Evolutionary conservation across 345 rosid species (phyloP).

Genomic region (Bruguiera gymnorhiza): DNA sequence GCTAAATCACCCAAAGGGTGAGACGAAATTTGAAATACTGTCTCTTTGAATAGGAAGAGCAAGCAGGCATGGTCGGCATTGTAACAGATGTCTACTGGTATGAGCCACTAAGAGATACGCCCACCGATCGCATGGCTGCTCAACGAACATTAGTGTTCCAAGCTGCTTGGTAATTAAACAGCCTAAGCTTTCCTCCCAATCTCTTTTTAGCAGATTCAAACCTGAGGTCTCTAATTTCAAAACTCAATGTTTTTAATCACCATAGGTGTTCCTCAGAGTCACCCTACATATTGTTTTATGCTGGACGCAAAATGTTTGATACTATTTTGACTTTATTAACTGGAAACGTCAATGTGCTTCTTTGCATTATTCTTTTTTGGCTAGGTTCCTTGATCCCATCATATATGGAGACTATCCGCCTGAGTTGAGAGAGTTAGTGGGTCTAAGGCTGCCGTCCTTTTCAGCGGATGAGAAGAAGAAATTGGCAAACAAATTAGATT

Average conservation of each 20-base stretch:
- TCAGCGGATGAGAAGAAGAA: slow-evolving; percentile 21
- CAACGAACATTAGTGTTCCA: slow-evolving; percentile 27
- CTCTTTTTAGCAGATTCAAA: too few relatives aligned
- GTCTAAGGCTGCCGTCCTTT: slow-evolving; percentile 30
- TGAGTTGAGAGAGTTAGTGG: slow-evolving; percentile 32
- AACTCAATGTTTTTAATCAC: too few relatives aligned
- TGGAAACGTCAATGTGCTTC: background rate
- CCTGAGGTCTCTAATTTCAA: too few relatives aligned
- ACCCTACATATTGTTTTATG: too few relatives aligned
- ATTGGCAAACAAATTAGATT: slow-evolving; percentile 27
- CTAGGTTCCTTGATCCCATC: slow-evolving; percentile 34
- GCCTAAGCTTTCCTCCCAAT: too few relatives aligned
- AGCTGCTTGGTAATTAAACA: slow-evolving; percentile 12
- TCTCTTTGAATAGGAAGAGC: slow-evolving; percentile 23
- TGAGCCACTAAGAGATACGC: slow-evolving; percentile 24
- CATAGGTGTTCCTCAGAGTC: too few relatives aligned
- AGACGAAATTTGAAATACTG: background rate
- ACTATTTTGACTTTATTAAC: background rate
- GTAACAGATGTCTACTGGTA: slow-evolving; percentile 24
- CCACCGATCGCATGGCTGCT: slow-evolving; percentile 25
- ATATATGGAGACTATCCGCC: slow-evolving; percentile 31
- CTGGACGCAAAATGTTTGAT: too few relatives aligned
- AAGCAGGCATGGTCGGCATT: slow-evolving; percentile 34
- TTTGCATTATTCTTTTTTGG: background rate
- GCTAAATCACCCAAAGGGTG: too few relatives aligned